A percentile compares a stretch with the other conserved stretches of the same genome.
Conservation (phyloP, 768 basidiomycete species). For the Pleurotus salmoneostramineus region DNA sequence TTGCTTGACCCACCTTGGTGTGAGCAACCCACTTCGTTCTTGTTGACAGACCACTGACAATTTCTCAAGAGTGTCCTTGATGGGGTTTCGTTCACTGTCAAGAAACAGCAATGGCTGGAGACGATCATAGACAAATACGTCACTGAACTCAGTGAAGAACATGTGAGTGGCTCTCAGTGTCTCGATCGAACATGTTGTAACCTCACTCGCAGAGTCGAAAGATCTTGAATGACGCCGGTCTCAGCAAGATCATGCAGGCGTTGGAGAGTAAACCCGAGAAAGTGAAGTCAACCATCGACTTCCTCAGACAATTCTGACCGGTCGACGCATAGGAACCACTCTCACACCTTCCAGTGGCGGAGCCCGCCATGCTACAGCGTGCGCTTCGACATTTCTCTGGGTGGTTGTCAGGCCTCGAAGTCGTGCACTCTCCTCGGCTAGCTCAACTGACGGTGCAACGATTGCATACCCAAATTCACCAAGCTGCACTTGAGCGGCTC, state of each 20-base stretch:
- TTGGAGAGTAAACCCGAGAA: constrained; percentile 35
- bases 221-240: constrained; percentile 51
- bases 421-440: constrained; percentile 78
- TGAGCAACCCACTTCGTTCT: constrained; percentile 28
- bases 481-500: constrained; percentile 65
- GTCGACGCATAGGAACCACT: constrained; percentile 51
- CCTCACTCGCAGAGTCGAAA: constrained; percentile 35
- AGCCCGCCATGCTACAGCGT: constrained; percentile 56
- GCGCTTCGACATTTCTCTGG: constrained; percentile 70
- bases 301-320: neutral
- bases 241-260: constrained; percentile 42
- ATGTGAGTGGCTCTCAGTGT: constrained; percentile 50
- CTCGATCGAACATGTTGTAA: neutral
- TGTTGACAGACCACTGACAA: neutral
- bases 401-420: constrained; percentile 83
- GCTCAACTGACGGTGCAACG: constrained; percentile 65
- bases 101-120: constrained; percentile 57
- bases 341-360: constrained; percentile 66
- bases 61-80: constrained; percentile 55
- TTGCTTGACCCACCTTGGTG: constrained; percentile 79
- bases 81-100: constrained; percentile 61
- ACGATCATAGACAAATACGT: constrained; percentile 60
- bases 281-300: constrained; percentile 11
- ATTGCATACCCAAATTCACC: constrained; percentile 70
- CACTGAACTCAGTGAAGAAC: constrained; percentile 67